phyloP scores from a whole-genome alignment of 345 rosid species.

The Pugionium cornutum region DNA sequence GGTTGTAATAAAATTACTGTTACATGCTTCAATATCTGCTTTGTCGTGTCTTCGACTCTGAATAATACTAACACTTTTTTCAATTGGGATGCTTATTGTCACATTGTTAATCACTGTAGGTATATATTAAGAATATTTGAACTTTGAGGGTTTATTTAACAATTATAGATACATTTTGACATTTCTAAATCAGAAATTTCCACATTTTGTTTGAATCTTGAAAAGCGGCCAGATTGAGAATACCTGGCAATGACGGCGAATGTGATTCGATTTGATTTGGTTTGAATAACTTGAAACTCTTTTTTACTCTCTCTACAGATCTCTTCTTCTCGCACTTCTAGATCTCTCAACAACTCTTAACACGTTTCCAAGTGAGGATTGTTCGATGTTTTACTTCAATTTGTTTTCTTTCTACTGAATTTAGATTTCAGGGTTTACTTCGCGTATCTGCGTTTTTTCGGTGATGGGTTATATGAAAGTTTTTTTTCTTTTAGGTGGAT shows the following conservation, averaged over 20 bases:
- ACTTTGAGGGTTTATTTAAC: slow-evolving; percentile 2
- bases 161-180: slow-evolving; percentile 15
- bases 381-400: slow-evolving; percentile 11
- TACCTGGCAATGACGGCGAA: slow-evolving; percentile 27
- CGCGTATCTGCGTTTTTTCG: slow-evolving; percentile 8
- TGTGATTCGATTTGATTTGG: slow-evolving; percentile 37
- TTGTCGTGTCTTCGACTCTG: background rate
- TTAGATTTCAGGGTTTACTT: slow-evolving; percentile 5
- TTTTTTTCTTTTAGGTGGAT: slow-evolving; percentile 27
- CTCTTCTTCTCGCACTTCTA: slow-evolving; percentile 18
- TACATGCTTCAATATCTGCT: background rate
- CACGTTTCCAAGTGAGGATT: slow-evolving; percentile 20
- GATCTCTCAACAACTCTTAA: background rate
- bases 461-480: slow-evolving; percentile 23
- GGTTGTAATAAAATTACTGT: background rate
- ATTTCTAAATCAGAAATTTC: slow-evolving; percentile 23
- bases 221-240: no score
- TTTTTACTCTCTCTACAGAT: slow-evolving; percentile 8
- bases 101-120: no score
- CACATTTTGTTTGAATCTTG: no score
- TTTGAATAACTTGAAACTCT: slow-evolving; percentile 8
- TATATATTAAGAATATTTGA: background rate
- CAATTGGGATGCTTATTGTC: background rate
- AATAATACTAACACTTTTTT: no score
- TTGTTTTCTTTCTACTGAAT: slow-evolving; percentile 3